Evolutionary conservation across 2,329 filamentous ascomycete species (phyloP).

Genomic region (Xylaria digitata): DNA sequence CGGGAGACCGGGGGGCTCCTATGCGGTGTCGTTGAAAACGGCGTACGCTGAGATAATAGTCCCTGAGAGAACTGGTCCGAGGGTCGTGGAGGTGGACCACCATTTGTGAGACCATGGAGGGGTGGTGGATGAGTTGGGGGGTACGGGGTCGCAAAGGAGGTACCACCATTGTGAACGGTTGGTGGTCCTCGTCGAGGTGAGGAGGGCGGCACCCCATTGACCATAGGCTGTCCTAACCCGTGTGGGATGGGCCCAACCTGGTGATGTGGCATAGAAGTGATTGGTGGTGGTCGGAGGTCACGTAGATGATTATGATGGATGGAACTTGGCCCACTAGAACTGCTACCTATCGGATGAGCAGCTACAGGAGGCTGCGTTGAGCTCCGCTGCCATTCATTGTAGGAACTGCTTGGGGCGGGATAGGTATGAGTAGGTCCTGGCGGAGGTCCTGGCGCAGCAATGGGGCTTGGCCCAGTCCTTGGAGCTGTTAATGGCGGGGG

Average conservation of each 20-base stretch:
- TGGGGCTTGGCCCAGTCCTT: constrained; percentile 47
- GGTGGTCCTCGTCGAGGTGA: constrained; percentile 60
- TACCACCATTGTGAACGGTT: constrained; percentile 52
- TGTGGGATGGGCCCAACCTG: constrained; percentile 59
- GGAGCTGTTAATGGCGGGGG: constrained; percentile 44
- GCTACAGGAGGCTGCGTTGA: constrained; percentile 62
- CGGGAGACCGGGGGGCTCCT: constrained; percentile 60
- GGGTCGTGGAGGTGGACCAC: constrained; percentile 56
- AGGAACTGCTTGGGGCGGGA: constrained; percentile 53
- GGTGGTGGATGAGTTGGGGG: constrained; percentile 48
- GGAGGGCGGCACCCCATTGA: constrained; percentile 62
- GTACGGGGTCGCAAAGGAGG: constrained; percentile 55
- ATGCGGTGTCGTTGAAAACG: constrained; percentile 58
- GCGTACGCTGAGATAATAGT: constrained; percentile 55
- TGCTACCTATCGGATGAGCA: constrained; percentile 64
- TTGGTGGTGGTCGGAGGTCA: constrained; percentile 62
- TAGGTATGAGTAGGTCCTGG: constrained; percentile 55
- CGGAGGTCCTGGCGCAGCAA: constrained; percentile 52
- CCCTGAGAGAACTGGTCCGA: constrained; percentile 61
- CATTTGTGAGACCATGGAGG: constrained; percentile 52
- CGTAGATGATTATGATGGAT: constrained; percentile 53
- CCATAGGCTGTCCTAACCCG: constrained; percentile 54
- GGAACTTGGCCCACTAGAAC: constrained; percentile 46
- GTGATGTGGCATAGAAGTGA: constrained; percentile 56
- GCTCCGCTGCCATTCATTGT: constrained; percentile 63